Conservation (phyloP, 345 rosid species). For the Cardiospermum halicacabum region DNA sequence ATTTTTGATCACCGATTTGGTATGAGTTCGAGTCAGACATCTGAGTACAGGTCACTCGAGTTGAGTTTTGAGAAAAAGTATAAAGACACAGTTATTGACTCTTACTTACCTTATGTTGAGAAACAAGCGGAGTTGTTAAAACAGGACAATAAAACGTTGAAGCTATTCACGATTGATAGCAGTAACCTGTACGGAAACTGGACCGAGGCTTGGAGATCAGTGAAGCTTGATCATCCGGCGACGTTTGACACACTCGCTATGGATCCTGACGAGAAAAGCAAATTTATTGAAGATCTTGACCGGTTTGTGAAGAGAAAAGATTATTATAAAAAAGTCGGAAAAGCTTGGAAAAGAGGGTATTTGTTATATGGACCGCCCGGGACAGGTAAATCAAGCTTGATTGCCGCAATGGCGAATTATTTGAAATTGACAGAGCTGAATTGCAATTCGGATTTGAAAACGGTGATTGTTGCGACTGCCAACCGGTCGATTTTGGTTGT, state of each 20-base stretch:
- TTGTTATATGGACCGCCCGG: constrained; percentile 57
- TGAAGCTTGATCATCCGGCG: constrained; percentile 46
- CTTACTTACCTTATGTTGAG: constrained; percentile 31
- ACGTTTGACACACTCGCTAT: constrained; percentile 47
- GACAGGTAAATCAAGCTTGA: constrained; percentile 55
- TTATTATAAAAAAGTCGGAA: constrained; percentile 45
- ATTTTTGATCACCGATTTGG: too few species aligned
- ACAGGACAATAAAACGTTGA: constrained; percentile 29
- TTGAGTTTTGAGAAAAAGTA: constrained; percentile 35
- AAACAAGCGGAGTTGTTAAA: constrained; percentile 28
- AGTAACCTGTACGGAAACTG: constrained; percentile 17
- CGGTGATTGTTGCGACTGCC: constrained; percentile 34
- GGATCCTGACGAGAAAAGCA: constrained; percentile 34
- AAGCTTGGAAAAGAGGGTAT: constrained; percentile 60
- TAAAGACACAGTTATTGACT: constrained; percentile 20
- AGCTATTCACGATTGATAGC: constrained; percentile 34
- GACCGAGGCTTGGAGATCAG: constrained; percentile 37
- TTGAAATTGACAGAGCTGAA: constrained; percentile 33
- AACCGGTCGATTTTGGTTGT: constrained; percentile 50
- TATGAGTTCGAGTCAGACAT: background rate
- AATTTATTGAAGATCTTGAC: constrained; percentile 38
- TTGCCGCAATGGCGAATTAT: constrained; percentile 65
- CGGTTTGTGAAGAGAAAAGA: constrained; percentile 47
- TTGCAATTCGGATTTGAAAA: constrained; percentile 36
- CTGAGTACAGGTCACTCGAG: constrained; percentile 32